Percentiles rank a stretch among this genome's conserved stretches.
These are phyloP conservation scores for Panicum miliaceum DNA, from an alignment of 176 grass and related monocot genomes.

Conservation along the genomic window DNA sequence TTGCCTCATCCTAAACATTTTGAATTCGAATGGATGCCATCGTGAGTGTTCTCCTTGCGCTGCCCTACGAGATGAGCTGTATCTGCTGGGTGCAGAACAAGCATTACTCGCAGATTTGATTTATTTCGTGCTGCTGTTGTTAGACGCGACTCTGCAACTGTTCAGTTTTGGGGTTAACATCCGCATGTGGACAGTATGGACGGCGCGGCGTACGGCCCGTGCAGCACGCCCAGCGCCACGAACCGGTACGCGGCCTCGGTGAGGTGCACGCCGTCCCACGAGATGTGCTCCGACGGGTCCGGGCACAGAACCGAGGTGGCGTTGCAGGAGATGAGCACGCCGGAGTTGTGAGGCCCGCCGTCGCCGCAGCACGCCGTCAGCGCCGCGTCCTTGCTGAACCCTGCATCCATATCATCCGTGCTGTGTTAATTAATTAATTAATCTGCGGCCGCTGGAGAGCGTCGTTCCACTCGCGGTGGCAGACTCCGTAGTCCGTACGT, in stretches of 20 bases:
- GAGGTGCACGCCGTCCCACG: constrained; percentile 32
- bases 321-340: neutral
- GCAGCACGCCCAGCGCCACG: neutral
- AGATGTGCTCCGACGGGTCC: constrained; percentile 15
- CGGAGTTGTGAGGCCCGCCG: constrained; percentile 31
- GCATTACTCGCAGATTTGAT: too few species aligned
- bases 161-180: neutral
- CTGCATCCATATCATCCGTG: neutral
- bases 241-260: neutral
- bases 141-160: too few species aligned
- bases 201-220: neutral
- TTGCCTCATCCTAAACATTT: constrained; percentile 22
- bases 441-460: too few species aligned
- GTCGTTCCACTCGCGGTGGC: too few species aligned
- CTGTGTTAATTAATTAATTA: too few species aligned
- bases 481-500: neutral
- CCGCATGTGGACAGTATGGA: constrained; percentile 1
- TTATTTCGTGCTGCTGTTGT: too few species aligned
- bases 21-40: neutral
- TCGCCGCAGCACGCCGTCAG: constrained; percentile 34
- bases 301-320: neutral
- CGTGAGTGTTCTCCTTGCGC: too few species aligned
- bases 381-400: constrained; percentile 7
- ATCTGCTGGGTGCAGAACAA: too few species aligned
- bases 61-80: too few species aligned